These are phyloP conservation scores for Amphirosellinia nigrospora DNA, from an alignment of 495 filamentous ascomycete species.

Conservation along the genomic window DNA sequence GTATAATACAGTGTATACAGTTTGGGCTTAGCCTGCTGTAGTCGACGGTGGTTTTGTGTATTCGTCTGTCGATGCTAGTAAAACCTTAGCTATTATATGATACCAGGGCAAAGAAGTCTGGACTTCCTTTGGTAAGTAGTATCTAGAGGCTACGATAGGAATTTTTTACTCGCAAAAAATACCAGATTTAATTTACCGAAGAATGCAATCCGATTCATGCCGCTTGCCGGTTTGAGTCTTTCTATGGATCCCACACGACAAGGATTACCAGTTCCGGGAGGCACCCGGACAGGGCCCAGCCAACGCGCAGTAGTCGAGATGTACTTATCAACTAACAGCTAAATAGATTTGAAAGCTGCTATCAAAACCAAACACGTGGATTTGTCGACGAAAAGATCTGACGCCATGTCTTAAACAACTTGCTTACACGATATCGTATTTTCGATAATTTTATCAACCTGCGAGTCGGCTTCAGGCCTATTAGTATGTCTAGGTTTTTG, in stretches of 20 bases:
- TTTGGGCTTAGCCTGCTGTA: neutral
- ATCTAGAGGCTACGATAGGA: neutral
- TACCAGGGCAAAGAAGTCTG: neutral
- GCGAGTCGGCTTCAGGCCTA: neutral
- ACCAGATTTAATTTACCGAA: conserved; percentile 5
- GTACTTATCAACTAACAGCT: neutral
- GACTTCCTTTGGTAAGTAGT: neutral
- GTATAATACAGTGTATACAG: conserved; percentile 17
- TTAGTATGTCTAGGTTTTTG: neutral
- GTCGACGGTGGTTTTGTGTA: neutral
- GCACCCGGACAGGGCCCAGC: neutral
- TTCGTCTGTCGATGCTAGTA: neutral
- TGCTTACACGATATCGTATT: neutral
- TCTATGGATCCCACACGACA: neutral
- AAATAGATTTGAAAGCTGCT: neutral
- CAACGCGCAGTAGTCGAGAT: neutral
- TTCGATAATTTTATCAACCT: neutral
- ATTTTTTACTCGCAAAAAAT: neutral
- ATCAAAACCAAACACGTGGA: neutral
- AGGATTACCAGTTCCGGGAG: neutral
- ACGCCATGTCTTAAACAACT: neutral
- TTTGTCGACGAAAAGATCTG: no score
- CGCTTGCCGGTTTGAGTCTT: neutral
- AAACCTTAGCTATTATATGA: neutral
- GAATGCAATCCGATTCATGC: neutral